Percentiles rank a stretch among this genome's conserved stretches.
phyloP scores from a whole-genome alignment of 2,329 filamentous ascomycete genomes.

The Hymenotorrendiella dingleyae region DNA sequence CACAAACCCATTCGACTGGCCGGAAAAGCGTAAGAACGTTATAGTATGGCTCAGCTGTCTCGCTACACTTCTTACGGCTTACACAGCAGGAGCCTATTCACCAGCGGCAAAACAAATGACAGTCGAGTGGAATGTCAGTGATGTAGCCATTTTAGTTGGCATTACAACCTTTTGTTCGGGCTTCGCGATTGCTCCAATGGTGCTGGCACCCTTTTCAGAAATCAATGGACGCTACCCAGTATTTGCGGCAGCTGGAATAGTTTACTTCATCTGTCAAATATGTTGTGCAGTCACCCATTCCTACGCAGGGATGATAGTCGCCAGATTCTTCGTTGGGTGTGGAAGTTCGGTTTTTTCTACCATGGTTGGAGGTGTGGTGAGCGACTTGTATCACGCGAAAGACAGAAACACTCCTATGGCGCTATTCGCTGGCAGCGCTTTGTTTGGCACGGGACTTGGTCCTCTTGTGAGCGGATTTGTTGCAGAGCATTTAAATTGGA shows the following conservation, averaged over 20 bases:
- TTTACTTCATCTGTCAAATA: conserved; percentile 67
- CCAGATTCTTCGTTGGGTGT: conserved; percentile 71
- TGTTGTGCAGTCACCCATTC: conserved; percentile 66
- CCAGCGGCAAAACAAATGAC: conserved; percentile 62
- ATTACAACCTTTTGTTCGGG: conserved; percentile 79
- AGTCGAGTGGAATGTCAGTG: conserved; percentile 57
- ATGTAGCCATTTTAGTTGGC: conserved; percentile 62
- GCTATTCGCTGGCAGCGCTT: conserved; percentile 71
- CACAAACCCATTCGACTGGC: conserved; percentile 69
- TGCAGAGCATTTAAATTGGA: conserved; percentile 62
- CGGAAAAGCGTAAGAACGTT: conserved; percentile 59
- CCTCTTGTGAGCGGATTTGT: conserved; percentile 69
- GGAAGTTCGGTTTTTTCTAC: conserved; percentile 76
- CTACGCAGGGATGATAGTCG: conserved; percentile 67
- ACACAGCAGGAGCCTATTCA: conserved; percentile 74
- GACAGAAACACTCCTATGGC: conserved; percentile 87
- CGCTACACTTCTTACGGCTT: conserved; percentile 73
- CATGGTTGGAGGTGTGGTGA: conserved; percentile 87
- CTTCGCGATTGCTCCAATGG: conserved; percentile 80
- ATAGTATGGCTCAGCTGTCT: conserved; percentile 69
- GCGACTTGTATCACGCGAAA: conserved; percentile 74
- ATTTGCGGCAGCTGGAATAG: conserved; percentile 65
- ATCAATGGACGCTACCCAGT: conserved; percentile 82
- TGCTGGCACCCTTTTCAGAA: conserved; percentile 81
- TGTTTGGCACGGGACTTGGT: conserved; percentile 74